phyloP scores from a whole-genome alignment of 108 stramenopile species.

The Nannochloropsis oceanica region DNA sequence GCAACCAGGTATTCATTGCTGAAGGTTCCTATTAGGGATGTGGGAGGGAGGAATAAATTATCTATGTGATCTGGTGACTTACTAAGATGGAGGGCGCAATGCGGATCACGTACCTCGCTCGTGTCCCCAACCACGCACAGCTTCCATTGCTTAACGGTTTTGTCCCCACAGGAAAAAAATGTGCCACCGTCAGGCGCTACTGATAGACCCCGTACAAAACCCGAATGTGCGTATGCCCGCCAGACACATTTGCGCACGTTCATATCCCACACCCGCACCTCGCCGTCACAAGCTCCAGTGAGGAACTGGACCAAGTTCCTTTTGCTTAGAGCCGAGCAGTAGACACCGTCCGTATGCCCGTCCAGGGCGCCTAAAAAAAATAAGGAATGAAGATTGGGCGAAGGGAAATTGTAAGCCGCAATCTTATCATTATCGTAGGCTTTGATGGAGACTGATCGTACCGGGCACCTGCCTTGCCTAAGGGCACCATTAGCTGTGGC shows the following conservation, averaged over 20 bases:
- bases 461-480: too few relatives aligned
- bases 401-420: too few relatives aligned
- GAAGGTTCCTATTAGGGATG: slow-evolving; percentile 6
- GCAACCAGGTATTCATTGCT: slow-evolving; percentile 19
- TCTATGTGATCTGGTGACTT: slow-evolving; percentile 12
- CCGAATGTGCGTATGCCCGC: slow-evolving; percentile 45
- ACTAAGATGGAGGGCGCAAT: not conserved
- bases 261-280: slow-evolving; percentile 84
- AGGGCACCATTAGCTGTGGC: not conserved
- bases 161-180: slow-evolving; percentile 84
- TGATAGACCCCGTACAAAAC: slow-evolving; percentile 40
- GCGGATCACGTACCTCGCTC: not conserved
- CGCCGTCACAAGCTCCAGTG: slow-evolving; percentile 77
- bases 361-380: slow-evolving; percentile 47
- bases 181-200: slow-evolving; percentile 51
- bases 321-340: slow-evolving; percentile 53
- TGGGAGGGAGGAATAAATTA: not conserved
- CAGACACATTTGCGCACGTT: slow-evolving; percentile 56
- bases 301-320: slow-evolving; percentile 62
- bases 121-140: slow-evolving; percentile 16
- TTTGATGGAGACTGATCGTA: too few relatives aligned
- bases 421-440: too few relatives aligned
- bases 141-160: slow-evolving; percentile 54
- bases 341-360: slow-evolving; percentile 85
- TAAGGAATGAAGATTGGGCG: not conserved